Conservation (phyloP, 805 yeast genomes). For the Dipodascopsis uninucleata region DNA sequence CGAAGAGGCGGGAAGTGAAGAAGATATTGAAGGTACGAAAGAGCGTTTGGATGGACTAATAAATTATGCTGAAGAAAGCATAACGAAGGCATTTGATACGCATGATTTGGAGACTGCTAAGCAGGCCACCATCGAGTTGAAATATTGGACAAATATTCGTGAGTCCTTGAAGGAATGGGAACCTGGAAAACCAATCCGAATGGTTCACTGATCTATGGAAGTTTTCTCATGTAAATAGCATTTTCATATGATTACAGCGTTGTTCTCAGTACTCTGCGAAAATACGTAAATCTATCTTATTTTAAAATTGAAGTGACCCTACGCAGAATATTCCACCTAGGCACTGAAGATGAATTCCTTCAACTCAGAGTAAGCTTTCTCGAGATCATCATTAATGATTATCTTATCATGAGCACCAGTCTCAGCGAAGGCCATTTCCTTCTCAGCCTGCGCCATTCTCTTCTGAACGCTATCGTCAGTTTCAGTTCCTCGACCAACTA, state of each 20-base stretch:
- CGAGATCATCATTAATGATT: constrained; percentile 88
- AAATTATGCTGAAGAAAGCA: constrained; percentile 40
- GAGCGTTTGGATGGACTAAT: constrained; percentile 59
- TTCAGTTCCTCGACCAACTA: constrained; percentile 91
- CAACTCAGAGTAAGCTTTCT: constrained; percentile 78
- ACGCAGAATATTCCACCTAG: neutral
- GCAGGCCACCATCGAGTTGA: constrained; percentile 63
- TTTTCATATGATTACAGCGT: neutral
- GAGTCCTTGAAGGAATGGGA: constrained; percentile 56
- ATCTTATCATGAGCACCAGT: constrained; percentile 84
- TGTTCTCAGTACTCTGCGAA: neutral
- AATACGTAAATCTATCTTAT: neutral
- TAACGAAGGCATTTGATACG: constrained; percentile 47
- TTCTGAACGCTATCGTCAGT: constrained; percentile 77
- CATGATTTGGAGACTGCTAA: constrained; percentile 59
- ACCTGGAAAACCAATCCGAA: constrained; percentile 29
- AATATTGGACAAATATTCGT: constrained; percentile 79
- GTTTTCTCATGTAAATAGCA: neutral
- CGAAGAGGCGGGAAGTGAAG: constrained; percentile 58
- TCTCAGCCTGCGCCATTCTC: constrained; percentile 80
- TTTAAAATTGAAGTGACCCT: neutral
- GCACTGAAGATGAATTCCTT: constrained; percentile 65
- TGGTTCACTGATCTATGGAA: constrained; percentile 46
- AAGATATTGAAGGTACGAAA: constrained; percentile 53
- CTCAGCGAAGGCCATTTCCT: constrained; percentile 85